phyloP scores from a whole-genome alignment of 2,329 filamentous ascomycete species.

The Ilyonectria destructans region DNA sequence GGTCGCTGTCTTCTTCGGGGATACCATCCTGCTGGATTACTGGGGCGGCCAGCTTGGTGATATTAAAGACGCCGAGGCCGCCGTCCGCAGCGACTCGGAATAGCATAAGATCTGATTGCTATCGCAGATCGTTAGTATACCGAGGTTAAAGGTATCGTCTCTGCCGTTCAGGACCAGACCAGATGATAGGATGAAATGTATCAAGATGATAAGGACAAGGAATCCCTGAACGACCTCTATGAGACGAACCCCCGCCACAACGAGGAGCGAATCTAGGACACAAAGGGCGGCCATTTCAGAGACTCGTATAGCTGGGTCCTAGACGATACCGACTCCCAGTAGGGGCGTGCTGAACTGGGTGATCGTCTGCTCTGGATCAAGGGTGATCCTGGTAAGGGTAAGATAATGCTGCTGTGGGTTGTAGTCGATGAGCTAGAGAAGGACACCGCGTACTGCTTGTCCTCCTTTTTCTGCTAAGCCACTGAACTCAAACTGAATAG shows the following conservation, averaged over 20 bases:
- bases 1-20: conserved; percentile 48
- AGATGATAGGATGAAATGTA: conserved; percentile 19
- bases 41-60: conserved; percentile 52
- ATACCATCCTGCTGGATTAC: conserved; percentile 53
- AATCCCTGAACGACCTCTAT: background rate
- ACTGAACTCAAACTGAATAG: background rate
- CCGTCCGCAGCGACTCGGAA: conserved; percentile 21
- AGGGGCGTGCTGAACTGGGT: background rate
- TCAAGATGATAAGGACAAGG: conserved; percentile 28
- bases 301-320: background rate
- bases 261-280: background rate
- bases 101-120: conserved; percentile 30
- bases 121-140: conserved; percentile 3
- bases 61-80: conserved; percentile 49
- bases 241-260: background rate
- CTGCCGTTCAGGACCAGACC: conserved; percentile 28
- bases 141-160: conserved; percentile 24
- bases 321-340: background rate
- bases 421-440: background rate
- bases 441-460: background rate
- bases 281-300: background rate
- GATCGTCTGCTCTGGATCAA: background rate
- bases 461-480: background rate
- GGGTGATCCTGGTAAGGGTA: background rate
- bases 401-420: background rate